phyloP scores from a whole-genome alignment of 345 rosid species.

The Iberis pinnata region DNA sequence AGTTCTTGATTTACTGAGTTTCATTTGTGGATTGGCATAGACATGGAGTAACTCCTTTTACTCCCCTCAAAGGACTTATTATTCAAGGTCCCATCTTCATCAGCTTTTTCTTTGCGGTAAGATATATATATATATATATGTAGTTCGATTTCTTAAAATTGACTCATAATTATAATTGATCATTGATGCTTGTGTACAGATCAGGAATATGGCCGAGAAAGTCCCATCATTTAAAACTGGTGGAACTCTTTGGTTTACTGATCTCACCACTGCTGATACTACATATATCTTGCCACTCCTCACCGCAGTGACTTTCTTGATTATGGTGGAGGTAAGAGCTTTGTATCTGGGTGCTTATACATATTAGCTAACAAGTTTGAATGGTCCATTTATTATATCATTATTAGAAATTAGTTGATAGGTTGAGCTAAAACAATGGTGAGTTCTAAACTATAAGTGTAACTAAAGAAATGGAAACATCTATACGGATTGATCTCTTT shows the following conservation, averaged over 20 bases:
- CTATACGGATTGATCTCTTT: background rate
- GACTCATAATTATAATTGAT: background rate
- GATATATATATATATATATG: background rate
- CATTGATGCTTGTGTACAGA: constrained; percentile 28
- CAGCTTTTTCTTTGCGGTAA: constrained; percentile 65
- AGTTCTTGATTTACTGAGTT: constrained; percentile 9
- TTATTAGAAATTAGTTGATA: background rate
- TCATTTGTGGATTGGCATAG: constrained; percentile 30
- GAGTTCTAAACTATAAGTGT: constrained; percentile 5
- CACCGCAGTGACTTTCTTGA: constrained; percentile 46
- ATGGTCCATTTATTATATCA: background rate
- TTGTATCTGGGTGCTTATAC: constrained; percentile 1
- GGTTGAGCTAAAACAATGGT: background rate
- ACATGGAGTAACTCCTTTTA: constrained; percentile 53
- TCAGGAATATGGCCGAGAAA: constrained; percentile 65
- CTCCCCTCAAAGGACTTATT: constrained; percentile 55
- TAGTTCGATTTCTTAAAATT: background rate
- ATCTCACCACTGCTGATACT: constrained; percentile 55
- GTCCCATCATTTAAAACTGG: constrained; percentile 63
- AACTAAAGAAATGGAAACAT: background rate
- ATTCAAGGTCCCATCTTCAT: constrained; percentile 65
- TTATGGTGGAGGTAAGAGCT: constrained; percentile 52
- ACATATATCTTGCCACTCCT: constrained; percentile 50
- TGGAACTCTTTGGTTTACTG: constrained; percentile 60
- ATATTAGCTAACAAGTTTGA: background rate